Conservation (phyloP, 1,139 yeast species). For the Saccharomyces uvarum region DNA sequence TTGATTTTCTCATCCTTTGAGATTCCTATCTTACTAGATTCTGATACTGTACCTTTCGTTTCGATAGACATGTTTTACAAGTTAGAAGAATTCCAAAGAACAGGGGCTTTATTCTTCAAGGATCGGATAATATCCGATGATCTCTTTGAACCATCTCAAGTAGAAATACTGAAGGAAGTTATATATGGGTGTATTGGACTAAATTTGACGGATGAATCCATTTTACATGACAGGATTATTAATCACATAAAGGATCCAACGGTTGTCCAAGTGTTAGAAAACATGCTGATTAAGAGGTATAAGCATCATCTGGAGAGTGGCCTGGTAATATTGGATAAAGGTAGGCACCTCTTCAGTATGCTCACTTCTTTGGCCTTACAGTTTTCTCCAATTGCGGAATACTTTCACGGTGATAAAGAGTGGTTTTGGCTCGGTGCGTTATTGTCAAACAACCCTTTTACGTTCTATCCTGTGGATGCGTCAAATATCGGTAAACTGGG, state of each 20-base stretch:
- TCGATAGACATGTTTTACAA: neutral
- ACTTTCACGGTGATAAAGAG: constrained; percentile 50
- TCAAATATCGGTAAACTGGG: constrained; percentile 6
- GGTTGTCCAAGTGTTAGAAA: neutral
- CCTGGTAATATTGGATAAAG: constrained; percentile 40
- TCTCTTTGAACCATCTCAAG: neutral
- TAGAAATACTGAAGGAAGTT: neutral
- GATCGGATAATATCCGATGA: constrained; percentile 31
- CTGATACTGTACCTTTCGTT: constrained; percentile 46
- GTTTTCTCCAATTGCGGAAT: constrained; percentile 14
- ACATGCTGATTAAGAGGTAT: neutral
- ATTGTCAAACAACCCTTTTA: constrained; percentile 3
- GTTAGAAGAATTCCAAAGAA: constrained; percentile 36
- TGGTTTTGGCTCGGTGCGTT: constrained; percentile 46
- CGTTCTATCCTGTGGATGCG: constrained; percentile 5
- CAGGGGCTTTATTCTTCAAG: constrained; percentile 38
- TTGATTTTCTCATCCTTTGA: constrained; percentile 43
- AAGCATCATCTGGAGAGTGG: constrained; percentile 52
- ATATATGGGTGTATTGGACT: neutral
- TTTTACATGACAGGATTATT: neutral
- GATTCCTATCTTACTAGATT: constrained; percentile 44
- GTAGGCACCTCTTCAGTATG: constrained; percentile 39
- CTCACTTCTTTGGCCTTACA: constrained; percentile 38
- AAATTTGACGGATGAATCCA: neutral
- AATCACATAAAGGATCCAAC: neutral